Evolutionary conservation across 106 monocot genomes (phyloP), one percentile per base, ranked within the genome.

Genomic region (Apostasia ramifera): DNA sequence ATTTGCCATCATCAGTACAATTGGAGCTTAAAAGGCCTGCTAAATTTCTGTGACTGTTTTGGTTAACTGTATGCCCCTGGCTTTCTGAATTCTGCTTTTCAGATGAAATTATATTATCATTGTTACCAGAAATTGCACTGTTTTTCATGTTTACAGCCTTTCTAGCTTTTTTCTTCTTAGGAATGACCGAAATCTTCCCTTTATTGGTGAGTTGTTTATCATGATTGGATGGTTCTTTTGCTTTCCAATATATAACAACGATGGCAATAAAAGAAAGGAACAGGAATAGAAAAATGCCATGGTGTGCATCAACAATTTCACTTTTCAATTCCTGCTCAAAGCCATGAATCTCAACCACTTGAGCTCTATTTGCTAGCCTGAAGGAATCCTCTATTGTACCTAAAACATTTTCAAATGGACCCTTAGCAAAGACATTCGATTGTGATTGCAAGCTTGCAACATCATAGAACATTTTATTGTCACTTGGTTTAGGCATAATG

Each of bases 91-190:
- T 72, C n/a, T 53, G 67, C 43, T 71, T 79, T 45, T 54, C 75
- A 77, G 70, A 62, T 45, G 71, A 59, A 60, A 6, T 47, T 12
- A 49, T 44, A 7, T 41, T 74, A 13, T 75, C 50, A 61, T 55
- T 44, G 13, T 50, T 78, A 42, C 54, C 73, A 7, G n/a, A 63
- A 58, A 69, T 4, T 37, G 48, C 41, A 71, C 66, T 55, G 53
- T 65, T 76, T 57, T 57, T 81, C 55, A 9, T n/a, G 41, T 71
- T 82, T 71, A 59, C 78, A 72, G 64, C 46, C 70, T 87, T 90
- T 55, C 85, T 78, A 64, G 65, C 1, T 76, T 87, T 98, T 62
- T 66, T 87, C 68, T 85, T 97, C 70, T 90, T 98, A 55, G 78
- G 66, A 62, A n/a, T 13, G 49, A 68, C 59, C 67, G 62, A 66